Conservation (phyloP, 169 alveolate genomes). For the Plasmodium vivax region DNA sequence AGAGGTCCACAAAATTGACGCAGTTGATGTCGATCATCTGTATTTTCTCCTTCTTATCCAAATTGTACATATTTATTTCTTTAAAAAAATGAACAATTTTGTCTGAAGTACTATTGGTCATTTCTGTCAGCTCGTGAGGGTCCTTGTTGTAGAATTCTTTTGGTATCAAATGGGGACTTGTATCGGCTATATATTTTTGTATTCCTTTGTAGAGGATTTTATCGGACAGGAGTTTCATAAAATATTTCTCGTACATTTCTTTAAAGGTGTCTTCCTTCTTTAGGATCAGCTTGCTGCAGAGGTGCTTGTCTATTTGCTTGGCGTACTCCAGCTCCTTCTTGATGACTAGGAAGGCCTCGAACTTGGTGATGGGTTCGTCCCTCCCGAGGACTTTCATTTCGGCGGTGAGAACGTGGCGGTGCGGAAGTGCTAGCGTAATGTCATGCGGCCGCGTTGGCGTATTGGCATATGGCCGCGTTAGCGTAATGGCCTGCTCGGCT, state of each 20-base stretch:
- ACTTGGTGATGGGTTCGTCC: constrained; percentile 57
- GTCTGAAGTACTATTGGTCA: background rate
- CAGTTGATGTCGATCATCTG: constrained; percentile 70
- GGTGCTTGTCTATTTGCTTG: constrained; percentile 48
- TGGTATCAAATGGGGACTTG: constrained; percentile 59
- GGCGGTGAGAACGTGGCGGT: background rate
- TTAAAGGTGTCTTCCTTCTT: constrained; percentile 20
- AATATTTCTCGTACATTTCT: constrained; percentile 45
- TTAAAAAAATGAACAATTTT: constrained; percentile 58
- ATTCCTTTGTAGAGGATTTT: constrained; percentile 50
- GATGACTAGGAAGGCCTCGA: constrained; percentile 61
- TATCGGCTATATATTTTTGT: constrained; percentile 54
- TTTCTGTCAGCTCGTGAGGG: background rate
- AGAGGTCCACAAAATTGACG: constrained; percentile 56
- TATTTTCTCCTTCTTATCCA: constrained; percentile 67
- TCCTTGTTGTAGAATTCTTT: constrained; percentile 22
- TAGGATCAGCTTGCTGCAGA: constrained; percentile 24
- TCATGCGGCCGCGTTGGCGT: background rate
- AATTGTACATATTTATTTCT: constrained; percentile 24
- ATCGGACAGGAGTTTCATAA: constrained; percentile 55
- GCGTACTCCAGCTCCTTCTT: constrained; percentile 66
- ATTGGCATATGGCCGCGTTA: background rate
- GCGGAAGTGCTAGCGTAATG: background rate
- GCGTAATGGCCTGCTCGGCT: background rate
- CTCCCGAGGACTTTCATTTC: constrained; percentile 71